A percentile compares a stretch with the other conserved stretches of the same genome.
Conservation (phyloP, 2,329 filamentous ascomycete genomes). For the Scytalidium sp. region DNA sequence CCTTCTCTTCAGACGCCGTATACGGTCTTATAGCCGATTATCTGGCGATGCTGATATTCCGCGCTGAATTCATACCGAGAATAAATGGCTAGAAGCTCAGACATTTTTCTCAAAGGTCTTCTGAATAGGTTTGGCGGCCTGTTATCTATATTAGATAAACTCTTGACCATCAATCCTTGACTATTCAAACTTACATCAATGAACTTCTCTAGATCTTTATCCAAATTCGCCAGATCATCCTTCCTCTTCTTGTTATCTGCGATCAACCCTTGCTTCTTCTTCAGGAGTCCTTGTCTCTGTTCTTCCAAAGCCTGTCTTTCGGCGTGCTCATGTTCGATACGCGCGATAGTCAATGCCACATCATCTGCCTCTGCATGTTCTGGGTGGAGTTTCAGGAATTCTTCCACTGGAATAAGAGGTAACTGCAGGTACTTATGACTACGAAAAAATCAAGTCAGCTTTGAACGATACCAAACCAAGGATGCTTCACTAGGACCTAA, state of each 20-base stretch:
- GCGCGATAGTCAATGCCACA: constrained; percentile 80
- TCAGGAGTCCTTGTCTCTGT: constrained; percentile 73
- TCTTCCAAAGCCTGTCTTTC: constrained; percentile 85
- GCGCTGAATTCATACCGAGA: not conserved
- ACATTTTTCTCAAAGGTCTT: constrained; percentile 75
- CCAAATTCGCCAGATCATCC: constrained; percentile 86
- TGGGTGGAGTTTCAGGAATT: constrained; percentile 75
- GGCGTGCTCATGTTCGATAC: constrained; percentile 85
- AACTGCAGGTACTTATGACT: constrained; percentile 87
- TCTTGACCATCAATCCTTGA: not conserved
- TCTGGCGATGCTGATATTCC: too few species aligned
- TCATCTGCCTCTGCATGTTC: constrained; percentile 71
- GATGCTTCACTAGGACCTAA: not conserved
- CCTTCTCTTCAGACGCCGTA: too few species aligned
- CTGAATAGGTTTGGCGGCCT: constrained; percentile 87
- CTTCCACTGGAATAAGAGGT: constrained; percentile 77
- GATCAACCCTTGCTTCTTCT: constrained; percentile 66
- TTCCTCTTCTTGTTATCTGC: constrained; percentile 88
- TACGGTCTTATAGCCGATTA: too few species aligned
- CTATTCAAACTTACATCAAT: constrained; percentile 64
- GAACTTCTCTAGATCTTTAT: constrained; percentile 90
- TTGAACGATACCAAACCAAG: not conserved
- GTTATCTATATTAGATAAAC: constrained; percentile 7
- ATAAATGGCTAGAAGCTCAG: constrained; percentile 14
- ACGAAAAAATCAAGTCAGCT: constrained; percentile 1